Evolutionary conservation across 495 filamentous ascomycete genomes (phyloP), one percentile per base, ranked within the genome.

Genomic region (Platismatia glauca): DNA sequence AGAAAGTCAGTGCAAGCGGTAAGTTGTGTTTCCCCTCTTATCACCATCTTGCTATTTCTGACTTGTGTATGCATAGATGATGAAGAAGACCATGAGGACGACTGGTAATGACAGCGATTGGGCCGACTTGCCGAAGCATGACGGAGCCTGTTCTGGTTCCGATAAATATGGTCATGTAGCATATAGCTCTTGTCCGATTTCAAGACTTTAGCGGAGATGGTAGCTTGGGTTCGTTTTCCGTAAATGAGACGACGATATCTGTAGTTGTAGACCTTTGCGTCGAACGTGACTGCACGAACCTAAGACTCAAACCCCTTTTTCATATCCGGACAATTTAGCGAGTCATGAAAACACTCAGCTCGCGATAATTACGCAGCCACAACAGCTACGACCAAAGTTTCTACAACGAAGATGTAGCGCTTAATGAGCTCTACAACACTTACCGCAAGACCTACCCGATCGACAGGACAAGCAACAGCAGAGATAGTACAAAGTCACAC

Each of bases 1-100:
- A 88, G 75, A 93, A 91, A 79, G 91, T 95, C 70, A 87, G 88
- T 72, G 82, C 85, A 70, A 94, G 89, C 77, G 91, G 91, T 97
- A 86, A 82, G 90, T 86, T 56, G 57, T 55, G 2, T 52, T 57
- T 35, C 20, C 38, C 8, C 20, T 34, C 8, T 46, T 29, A 11
- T 60, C 31, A 33, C n/a, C n/a, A 44, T 35, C 15, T 2, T 61
- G 22, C 4, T 46, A n/a, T 53, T 60, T 31, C 70, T 72, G 64
- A 73, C 64, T 64, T 75, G 59, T 20, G 61, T 38, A n/a, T 52
- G 39, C 38, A 39, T 61, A 89, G 86, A 92, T 77, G 89, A 92
- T 69, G 89, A 92, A 70, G 84, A 86, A 72, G 81, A 82, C 35
- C 86, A 90, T 61, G 89, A 92, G 59, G 88, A 92, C 67, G 88